Evolutionary conservation across 2,329 filamentous ascomycete species (phyloP), one percentile per base, ranked within the genome.

Genomic region (Verruconis gallopava): DNA sequence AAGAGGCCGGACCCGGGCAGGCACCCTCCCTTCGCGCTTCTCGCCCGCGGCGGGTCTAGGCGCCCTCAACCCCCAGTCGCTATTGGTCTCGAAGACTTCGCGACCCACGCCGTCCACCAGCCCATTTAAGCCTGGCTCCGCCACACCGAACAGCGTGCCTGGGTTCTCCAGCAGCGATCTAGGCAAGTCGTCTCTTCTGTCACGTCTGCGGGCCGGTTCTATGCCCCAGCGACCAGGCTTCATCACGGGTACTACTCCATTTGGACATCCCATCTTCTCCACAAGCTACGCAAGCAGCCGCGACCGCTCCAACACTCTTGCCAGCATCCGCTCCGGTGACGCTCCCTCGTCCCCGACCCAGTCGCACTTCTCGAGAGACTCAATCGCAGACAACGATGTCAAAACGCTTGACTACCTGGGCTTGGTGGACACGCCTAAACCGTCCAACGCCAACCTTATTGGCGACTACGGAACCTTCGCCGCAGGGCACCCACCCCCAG

Each of bases 371-470:
- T 93, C 85, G 9, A 77, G 80, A 50, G 86, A 94, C 54, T 86
- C 85, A 21, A 74, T 80, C 36, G 81, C 77, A 14, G 89, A 96
- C 55, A 84, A 79, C 21, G 88, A 95, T 57, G 85, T 94, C 50
- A 82, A 85, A 55, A 98, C 91, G 2, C 67, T 98, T 51, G 91
- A 98, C 60, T 98, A 98, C 56, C 75, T 98, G 46, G 91, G 91
- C 37, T 73, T 98, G 38, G 89, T 88, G 21, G 91, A 96, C 60
- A 93, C 86, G 13, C 89, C 91, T 15, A 85, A 93, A 56, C 81
- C 84, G 41, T 69, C 76, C 46, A 75, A 79, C 48, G 80, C 83
- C 38, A 81, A 79, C 48, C 67, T 93, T 47, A 61, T 67, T 53
- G 49, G 69, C 60, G 58, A 73, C 62, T 51, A 65, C 33, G 20